phyloP scores from a whole-genome alignment of 164 flowering plant genomes.

The Vitis amurensis region DNA sequence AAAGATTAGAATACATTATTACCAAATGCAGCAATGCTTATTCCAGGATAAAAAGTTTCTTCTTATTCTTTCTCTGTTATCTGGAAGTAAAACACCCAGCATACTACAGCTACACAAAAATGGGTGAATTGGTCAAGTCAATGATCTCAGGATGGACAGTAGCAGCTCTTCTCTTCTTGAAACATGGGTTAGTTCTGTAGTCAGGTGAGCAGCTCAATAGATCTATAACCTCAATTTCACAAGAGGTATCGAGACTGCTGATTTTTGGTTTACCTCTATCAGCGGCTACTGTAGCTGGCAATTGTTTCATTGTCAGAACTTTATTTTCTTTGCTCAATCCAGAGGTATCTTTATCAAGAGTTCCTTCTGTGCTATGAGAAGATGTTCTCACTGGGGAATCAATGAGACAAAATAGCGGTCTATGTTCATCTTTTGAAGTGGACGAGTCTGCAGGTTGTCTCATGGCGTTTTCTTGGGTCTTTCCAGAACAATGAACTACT shows the following conservation, averaged over 20 bases:
- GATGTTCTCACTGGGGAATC: constrained; percentile 7
- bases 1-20: not conserved
- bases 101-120: constrained; percentile 43
- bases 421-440: constrained; percentile 3
- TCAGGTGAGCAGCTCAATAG: constrained; percentile 57
- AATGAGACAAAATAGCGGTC: constrained; percentile 3
- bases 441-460: not conserved
- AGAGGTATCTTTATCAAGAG: constrained; percentile 2
- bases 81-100: not conserved
- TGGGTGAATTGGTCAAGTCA: constrained; percentile 69
- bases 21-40: not conserved
- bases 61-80: not conserved
- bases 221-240: constrained; percentile 56
- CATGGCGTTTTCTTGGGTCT: not conserved
- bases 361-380: constrained; percentile 5
- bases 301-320: constrained; percentile 2
- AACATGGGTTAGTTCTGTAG: constrained; percentile 21
- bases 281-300: constrained; percentile 1
- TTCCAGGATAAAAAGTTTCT: not conserved
- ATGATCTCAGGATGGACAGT: constrained; percentile 40
- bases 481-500: not conserved
- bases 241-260: constrained; percentile 5
- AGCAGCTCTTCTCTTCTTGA: constrained; percentile 42
- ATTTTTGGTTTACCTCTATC: constrained; percentile 7
- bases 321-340: constrained; percentile 1